Percentiles rank a stretch among this genome's conserved stretches.
phyloP scores from a whole-genome alignment of 148 eudicot species.

The Arbutus unedo region DNA sequence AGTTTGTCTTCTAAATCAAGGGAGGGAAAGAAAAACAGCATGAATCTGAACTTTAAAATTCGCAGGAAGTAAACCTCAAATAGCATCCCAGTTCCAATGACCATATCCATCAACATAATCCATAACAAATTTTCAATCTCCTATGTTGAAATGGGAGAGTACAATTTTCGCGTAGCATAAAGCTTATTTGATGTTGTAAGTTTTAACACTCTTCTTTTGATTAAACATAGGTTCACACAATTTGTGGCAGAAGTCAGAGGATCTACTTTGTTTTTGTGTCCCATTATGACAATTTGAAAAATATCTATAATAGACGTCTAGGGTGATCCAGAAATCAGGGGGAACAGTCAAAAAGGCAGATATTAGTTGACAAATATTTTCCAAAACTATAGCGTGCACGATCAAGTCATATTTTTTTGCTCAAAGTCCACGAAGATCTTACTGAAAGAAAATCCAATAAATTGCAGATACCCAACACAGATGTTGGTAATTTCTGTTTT shows the following conservation, averaged over 20 bases:
- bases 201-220: no score
- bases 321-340: background rate
- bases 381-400: background rate
- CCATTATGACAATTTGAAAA: background rate
- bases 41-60: no score
- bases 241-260: background rate
- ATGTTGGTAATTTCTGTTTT: background rate
- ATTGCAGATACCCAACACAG: background rate
- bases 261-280: background rate
- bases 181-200: no score
- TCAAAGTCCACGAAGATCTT: background rate
- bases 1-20: no score
- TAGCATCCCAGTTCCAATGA: no score
- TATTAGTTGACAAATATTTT: background rate
- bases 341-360: background rate
- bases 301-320: background rate
- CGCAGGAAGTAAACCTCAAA: no score
- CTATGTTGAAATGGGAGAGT: no score
- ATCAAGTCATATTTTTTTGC: no score
- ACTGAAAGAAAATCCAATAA: background rate
- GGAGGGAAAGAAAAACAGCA: no score
- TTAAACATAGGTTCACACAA: background rate
- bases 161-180: no score
- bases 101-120: no score
- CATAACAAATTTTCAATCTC: no score